Evolutionary conservation across 305 asterid species (phyloP), one percentile per base, ranked within the genome.

Genomic region (Plantago coronopus): DNA sequence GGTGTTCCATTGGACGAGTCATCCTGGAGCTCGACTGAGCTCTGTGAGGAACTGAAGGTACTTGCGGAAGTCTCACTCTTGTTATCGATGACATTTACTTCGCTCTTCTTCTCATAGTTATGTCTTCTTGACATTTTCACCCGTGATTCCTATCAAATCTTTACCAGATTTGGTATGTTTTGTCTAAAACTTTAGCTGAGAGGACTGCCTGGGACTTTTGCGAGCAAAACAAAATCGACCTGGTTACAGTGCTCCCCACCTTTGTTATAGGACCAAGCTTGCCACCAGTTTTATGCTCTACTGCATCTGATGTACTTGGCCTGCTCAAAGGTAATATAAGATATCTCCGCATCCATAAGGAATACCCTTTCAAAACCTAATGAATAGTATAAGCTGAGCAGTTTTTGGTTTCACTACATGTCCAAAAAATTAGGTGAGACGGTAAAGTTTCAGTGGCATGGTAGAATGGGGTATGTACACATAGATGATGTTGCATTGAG

Each of bases 381-480:
- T 50, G 6, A 1, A 20, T 59, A 25, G 15, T 21, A 43, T n/a
- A 59, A 43, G 37, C 22, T 9, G n/a, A 21, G 3, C 18, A 34
- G 40, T 51, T 22, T 18, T 58, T 22, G 51, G 48, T 59, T 44
- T 59, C 31, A 22, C 12, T 3, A 18, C 29, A 5, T 43, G 17
- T 25, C 18, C 23, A 29, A 59, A 51, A 48, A 19, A 42, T 5
- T 3, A 87, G 97, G 97, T 16, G 93, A 76, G 69, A 83, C 76
- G 0, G 76, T 78, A 16, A 91, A 74, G 65, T 91, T 91, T 42
- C 69, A 81, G 7, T 72, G 79, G 79, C 89, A 89, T 49, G 98
- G 98, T 68, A 79, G 97, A 68, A 91, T 91, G 97, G 96, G 97
- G 49, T 91, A 88, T 60, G 94, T 88, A 34, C 95, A 91, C 64